Conservation (phyloP, 1,284 basidiomycete species). For the Earliella scabrosa region DNA sequence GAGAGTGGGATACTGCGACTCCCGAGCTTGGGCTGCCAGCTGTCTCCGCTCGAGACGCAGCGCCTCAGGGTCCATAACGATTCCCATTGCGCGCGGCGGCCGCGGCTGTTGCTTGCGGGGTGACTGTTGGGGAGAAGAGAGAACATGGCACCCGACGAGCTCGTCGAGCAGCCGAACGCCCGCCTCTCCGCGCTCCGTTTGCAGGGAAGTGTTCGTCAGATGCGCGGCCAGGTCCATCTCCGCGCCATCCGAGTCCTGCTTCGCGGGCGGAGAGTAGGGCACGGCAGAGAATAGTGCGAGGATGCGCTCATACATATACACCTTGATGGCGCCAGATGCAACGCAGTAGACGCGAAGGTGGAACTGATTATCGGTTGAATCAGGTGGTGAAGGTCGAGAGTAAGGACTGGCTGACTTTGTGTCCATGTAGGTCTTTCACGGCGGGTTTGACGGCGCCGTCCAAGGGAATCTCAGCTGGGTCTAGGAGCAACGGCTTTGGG, state of each 20-base stretch:
- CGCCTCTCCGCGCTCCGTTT: constrained; percentile 68
- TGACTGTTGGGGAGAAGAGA: constrained; percentile 36
- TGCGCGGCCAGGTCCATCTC: constrained; percentile 75
- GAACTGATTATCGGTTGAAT: constrained; percentile 59
- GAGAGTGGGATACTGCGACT: constrained; percentile 33
- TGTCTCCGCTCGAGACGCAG: constrained; percentile 22
- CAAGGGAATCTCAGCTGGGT: constrained; percentile 56
- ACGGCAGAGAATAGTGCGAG: constrained; percentile 85
- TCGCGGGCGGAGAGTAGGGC: constrained; percentile 53
- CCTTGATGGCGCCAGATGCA: constrained; percentile 76
- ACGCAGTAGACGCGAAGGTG: constrained; percentile 95
- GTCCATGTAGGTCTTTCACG: constrained; percentile 47
- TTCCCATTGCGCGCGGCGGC: constrained; percentile 26
- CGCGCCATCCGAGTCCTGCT: constrained; percentile 30
- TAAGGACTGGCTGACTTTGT: constrained; percentile 60
- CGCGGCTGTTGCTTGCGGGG: constrained; percentile 11
- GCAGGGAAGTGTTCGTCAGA: constrained; percentile 96
- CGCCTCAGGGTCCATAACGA: constrained; percentile 20
- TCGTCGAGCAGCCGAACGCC: constrained; percentile 80
- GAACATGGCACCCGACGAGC: constrained; percentile 65
- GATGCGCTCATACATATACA: constrained; percentile 84
- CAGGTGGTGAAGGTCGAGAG: constrained; percentile 14
- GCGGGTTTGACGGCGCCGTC: constrained; percentile 28
- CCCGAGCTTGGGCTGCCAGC: constrained; percentile 3
- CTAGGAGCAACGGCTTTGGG: constrained; percentile 74